Conservation (phyloP, 371 early-diverging fungal species). For the Mucor plumbeus region DNA sequence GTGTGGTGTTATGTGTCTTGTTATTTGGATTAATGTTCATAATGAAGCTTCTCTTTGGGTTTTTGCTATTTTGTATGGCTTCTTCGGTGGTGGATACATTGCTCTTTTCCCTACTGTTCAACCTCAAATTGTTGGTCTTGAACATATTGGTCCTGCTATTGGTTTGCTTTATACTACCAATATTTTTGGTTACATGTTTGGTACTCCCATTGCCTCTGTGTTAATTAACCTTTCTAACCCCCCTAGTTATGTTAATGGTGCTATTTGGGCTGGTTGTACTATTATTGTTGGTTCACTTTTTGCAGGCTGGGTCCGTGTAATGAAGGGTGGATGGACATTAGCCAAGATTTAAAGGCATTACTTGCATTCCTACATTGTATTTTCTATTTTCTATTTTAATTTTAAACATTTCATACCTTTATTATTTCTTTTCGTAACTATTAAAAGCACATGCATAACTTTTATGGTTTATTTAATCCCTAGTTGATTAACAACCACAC, state of each 20-base stretch:
- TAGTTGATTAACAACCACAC: too few relatives aligned
- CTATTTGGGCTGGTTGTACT: conserved; percentile 37
- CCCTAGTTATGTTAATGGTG: conserved; percentile 35
- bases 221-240: conserved; percentile 39
- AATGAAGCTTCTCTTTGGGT: conserved; percentile 42
- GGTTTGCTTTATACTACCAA: conserved; percentile 60
- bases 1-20: conserved; percentile 39
- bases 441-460: background rate
- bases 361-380: conserved; percentile 53
- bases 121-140: conserved; percentile 57
- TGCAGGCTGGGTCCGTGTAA: conserved; percentile 36
- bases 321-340: conserved; percentile 34
- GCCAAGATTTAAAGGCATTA: conserved; percentile 8
- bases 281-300: conserved; percentile 35
- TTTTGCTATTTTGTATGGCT: conserved; percentile 48
- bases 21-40: conserved; percentile 43
- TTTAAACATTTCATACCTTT: conserved; percentile 52
- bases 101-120: conserved; percentile 56
- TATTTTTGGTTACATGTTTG: conserved; percentile 59
- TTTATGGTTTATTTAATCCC: too few relatives aligned
- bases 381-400: conserved; percentile 16
- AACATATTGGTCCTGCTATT: conserved; percentile 54
- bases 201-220: conserved; percentile 58
- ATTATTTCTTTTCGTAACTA: conserved; percentile 7
- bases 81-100: conserved; percentile 62